Conservation (phyloP, 495 filamentous ascomycete species). For the Talaromyces wortmannii region DNA sequence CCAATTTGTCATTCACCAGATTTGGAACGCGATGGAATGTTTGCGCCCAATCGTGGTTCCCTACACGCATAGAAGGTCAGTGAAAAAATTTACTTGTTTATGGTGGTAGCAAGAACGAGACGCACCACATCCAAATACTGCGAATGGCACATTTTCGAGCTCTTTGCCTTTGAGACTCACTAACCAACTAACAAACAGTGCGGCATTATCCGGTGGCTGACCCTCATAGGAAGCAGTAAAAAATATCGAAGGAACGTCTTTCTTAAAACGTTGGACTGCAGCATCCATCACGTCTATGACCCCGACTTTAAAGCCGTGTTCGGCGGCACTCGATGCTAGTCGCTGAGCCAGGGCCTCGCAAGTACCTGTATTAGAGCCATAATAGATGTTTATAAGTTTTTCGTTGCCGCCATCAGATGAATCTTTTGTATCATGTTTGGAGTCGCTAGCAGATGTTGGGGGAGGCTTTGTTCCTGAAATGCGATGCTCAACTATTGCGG, state of each 20-base stretch:
- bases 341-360: slow-evolving; percentile 63
- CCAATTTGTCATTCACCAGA: slow-evolving; percentile 45
- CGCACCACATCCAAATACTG: slow-evolving; percentile 49
- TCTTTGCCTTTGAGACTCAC: slow-evolving; percentile 39
- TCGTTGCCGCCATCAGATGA: slow-evolving; percentile 10
- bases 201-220: slow-evolving; percentile 67
- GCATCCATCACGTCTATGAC: slow-evolving; percentile 52
- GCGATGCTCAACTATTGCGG: slow-evolving; percentile 11
- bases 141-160: slow-evolving; percentile 49
- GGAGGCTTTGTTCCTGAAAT: slow-evolving; percentile 47
- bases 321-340: slow-evolving; percentile 49
- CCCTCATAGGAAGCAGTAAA: slow-evolving; percentile 71
- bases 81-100: not conserved
- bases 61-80: not conserved
- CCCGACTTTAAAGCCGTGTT: slow-evolving; percentile 49
- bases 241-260: slow-evolving; percentile 27
- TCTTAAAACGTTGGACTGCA: slow-evolving; percentile 15
- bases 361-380: slow-evolving; percentile 70
- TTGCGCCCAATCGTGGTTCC: slow-evolving; percentile 47
- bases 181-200: slow-evolving; percentile 62
- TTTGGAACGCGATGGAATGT: slow-evolving; percentile 72
- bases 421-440: slow-evolving; percentile 1
- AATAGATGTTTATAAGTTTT: slow-evolving; percentile 57
- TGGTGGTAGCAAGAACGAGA: too few relatives aligned
- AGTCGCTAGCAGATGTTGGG: slow-evolving; percentile 24